These are phyloP conservation scores for Aspergillus bertholletiae DNA, from an alignment of 495 filamentous ascomycete species.

Conservation along the genomic window DNA sequence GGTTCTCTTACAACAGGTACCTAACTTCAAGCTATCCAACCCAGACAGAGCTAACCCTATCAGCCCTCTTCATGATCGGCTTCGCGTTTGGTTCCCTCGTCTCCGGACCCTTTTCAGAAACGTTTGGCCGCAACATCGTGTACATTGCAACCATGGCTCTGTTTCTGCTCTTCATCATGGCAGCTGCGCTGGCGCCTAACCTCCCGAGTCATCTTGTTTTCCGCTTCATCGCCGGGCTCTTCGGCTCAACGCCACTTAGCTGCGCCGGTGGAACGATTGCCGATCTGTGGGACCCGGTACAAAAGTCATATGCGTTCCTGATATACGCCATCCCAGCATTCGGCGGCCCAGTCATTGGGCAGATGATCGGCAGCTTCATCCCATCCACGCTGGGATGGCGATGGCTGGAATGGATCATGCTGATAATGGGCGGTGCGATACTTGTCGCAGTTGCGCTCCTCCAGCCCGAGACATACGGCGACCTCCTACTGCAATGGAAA, in stretches of 20 bases:
- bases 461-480: conserved; percentile 45
- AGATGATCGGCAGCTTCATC: conserved; percentile 32
- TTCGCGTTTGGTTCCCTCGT: conserved; percentile 50
- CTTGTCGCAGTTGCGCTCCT: conserved; percentile 34
- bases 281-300: conserved; percentile 42
- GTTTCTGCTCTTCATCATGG: conserved; percentile 46
- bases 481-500: conserved; percentile 44
- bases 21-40: no score
- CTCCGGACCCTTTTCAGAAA: conserved; percentile 51
- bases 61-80: conserved; percentile 31
- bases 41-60: no score
- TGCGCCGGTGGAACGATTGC: conserved; percentile 43
- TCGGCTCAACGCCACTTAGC: conserved; percentile 41
- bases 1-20: conserved; percentile 39
- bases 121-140: conserved; percentile 50
- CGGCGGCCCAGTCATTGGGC: conserved; percentile 35
- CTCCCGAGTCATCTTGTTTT: conserved; percentile 40
- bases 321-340: conserved; percentile 39
- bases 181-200: conserved; percentile 38
- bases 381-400: conserved; percentile 31
- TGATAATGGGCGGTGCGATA: conserved; percentile 37
- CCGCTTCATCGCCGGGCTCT: conserved; percentile 44
- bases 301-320: conserved; percentile 40
- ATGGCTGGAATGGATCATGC: conserved; percentile 45
- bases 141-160: conserved; percentile 45